Evolutionary conservation across 345 rosid species (phyloP).

Genomic region (Citrus sp.): DNA sequence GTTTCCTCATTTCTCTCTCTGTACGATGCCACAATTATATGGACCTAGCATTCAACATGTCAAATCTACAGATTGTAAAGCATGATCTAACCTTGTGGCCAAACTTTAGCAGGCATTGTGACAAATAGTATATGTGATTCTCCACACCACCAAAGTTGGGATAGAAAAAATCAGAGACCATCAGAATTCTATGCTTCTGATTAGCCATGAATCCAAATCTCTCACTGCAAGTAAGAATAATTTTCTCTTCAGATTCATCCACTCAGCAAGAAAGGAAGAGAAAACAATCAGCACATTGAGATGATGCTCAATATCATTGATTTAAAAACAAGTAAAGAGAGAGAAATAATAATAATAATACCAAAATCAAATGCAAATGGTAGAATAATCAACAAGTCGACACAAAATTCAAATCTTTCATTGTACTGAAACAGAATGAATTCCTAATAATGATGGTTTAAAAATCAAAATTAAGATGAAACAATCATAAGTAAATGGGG

Average conservation of each 20-base stretch:
- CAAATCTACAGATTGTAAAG: neutral
- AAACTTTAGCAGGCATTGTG: conserved; percentile 85
- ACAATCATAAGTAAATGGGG: neutral
- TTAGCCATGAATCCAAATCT: conserved; percentile 41
- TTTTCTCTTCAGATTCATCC: neutral
- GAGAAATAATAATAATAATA: neutral
- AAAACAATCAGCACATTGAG: neutral
- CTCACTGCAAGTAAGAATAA: conserved; percentile 22
- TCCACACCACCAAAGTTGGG: conserved; percentile 98
- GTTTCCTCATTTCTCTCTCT: neutral
- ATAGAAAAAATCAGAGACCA: conserved; percentile 97
- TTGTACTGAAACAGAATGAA: neutral
- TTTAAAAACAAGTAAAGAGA: neutral
- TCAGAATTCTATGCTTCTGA: conserved; percentile 63
- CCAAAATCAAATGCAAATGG: neutral
- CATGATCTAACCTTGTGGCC: conserved; percentile 77
- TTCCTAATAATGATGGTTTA: neutral
- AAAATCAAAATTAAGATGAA: neutral
- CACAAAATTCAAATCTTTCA: neutral
- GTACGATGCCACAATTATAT: neutral
- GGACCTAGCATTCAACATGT: neutral
- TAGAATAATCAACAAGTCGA: too few species aligned
- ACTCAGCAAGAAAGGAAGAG: neutral
- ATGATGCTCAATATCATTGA: neutral
- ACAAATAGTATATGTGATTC: conserved; percentile 84